phyloP scores from a whole-genome alignment of 768 basidiomycete genomes.

The Paxillus ammoniavirescens region DNA sequence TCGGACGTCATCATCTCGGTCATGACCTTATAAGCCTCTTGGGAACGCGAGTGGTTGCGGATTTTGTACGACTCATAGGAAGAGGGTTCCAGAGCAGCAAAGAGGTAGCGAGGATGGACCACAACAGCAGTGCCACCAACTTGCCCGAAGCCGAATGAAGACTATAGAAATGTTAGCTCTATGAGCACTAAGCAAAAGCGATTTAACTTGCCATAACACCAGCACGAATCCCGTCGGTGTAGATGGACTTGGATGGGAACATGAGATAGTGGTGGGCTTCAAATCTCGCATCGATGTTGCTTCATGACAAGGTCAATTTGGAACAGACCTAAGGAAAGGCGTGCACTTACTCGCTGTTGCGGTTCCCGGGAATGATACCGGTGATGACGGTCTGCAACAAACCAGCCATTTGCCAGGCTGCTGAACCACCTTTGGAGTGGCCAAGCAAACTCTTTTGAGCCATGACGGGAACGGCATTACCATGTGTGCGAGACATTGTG shows the following conservation, averaged over 20 bases:
- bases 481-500: conserved; percentile 83
- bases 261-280: conserved; percentile 86
- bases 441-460: conserved; percentile 98
- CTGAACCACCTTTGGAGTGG: conserved; percentile 98
- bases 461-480: conserved; percentile 96
- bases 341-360: conserved; percentile 86
- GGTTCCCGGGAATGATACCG: conserved; percentile 92
- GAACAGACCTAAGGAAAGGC: neutral
- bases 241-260: conserved; percentile 96
- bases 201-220: conserved; percentile 70
- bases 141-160: conserved; percentile 98
- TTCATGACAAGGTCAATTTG: conserved; percentile 27
- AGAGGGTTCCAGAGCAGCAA: conserved; percentile 79
- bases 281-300: conserved; percentile 93
- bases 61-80: conserved; percentile 74
- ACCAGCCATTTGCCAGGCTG: conserved; percentile 95
- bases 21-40: conserved; percentile 85
- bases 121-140: conserved; percentile 91
- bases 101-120: conserved; percentile 87
- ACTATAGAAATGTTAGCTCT: conserved; percentile 40
- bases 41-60: conserved; percentile 63
- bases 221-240: conserved; percentile 88
- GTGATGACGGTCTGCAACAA: conserved; percentile 80
- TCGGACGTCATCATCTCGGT: conserved; percentile 95
- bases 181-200: neutral